Evolutionary conservation across 768 basidiomycete species (phyloP), one percentile per base, ranked within the genome.

Genomic region (Hygrophorus pudorinus): DNA sequence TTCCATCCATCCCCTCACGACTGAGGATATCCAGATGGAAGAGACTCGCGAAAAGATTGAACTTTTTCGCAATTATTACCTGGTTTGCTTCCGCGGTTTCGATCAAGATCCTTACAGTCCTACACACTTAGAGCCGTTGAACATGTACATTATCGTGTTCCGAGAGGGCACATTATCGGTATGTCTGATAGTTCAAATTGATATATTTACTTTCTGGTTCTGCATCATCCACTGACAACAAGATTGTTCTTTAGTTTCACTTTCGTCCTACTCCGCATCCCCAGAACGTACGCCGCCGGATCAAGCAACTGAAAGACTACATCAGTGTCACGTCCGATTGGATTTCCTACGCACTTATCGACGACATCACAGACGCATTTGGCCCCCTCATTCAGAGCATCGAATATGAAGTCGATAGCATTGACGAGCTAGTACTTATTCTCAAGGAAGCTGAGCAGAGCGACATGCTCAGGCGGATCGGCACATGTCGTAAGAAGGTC

Each of bases 121-220:
- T 13, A 98, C 92, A 1, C 83, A 98, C 61, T 80, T 99, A 37
- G 94, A 99, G 61, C 96, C 96, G 12, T 71, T 98, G 51, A 99
- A 99, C 65, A 98, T 97, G 94, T 99, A 99, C 65, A 94, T 99
- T 53, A 87, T 98, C 54, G 96, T 99, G 39, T 97, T 99, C 68
- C 76, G 94, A 17, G 96, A 98, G 60, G 96, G 96, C 13, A 97
- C 81, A 1, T 68, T 98, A 39, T 96, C 91, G 7, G 93, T 96
- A 55, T 56, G 83, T 73, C 11, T 44, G 16, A 24, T 37, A 7
- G 33, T 40, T 17, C 18, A 42, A 5, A 30, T 8, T 27, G 29
- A 29, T n/a, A 17, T 30, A 8, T 41, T 12, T 46, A 27, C 5
- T 35, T 20, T 5, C 18, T 18, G 34, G 34, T 17, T 31, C 28